Evolutionary conservation across 345 rosid species (phyloP), one percentile per base, ranked within the genome.

Genomic region (Erucastrum elatum): DNA sequence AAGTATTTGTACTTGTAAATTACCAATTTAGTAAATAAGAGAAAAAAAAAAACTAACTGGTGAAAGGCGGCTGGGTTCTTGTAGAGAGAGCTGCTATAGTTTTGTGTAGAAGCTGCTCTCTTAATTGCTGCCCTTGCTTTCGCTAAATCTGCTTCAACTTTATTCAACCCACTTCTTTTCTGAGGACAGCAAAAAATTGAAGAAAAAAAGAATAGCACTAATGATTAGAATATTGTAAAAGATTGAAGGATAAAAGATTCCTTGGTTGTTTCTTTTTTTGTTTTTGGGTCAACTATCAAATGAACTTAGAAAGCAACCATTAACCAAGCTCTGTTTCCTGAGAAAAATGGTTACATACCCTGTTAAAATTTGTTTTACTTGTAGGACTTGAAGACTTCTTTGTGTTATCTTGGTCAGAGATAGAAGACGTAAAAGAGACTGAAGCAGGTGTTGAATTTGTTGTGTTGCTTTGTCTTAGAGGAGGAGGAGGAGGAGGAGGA

Each of bases 21-120:
- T 75, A 62, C 46, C 8, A 34, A 25, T 34, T 34, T 8, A 53
- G 59, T 53, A 5, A 34, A 69, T 31, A 3, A 61, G 41, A 2
- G 21, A 44, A 29, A 67, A 44, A 67, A 44, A 4, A 1, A 35
- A 16, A 80, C 75, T 69, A 80, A 90, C 94, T 85, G 92, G 56
- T 86, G 88, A 80, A 90, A 90, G 67, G 90, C 87, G 39, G 84
- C 85, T 6, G 86, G 67, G 9, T 90, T 88, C 71, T 85, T 82
- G 75, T 90, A 88, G n/a, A 85, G 79, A 65, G 81, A 71, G 34
- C 87, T 87, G 65, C 60, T 76, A 53, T 87, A 89, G 8, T 71
- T 87, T 67, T 72, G 85, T 12, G 61, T 62, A 1, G 59, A 81
- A 70, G 81, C 77, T 8, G 94, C 92, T 41, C 72, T 75, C 5